These are phyloP conservation scores for Chalciporus sphaerocephalus DNA, from an alignment of 768 basidiomycete genomes.

Conservation along the genomic window DNA sequence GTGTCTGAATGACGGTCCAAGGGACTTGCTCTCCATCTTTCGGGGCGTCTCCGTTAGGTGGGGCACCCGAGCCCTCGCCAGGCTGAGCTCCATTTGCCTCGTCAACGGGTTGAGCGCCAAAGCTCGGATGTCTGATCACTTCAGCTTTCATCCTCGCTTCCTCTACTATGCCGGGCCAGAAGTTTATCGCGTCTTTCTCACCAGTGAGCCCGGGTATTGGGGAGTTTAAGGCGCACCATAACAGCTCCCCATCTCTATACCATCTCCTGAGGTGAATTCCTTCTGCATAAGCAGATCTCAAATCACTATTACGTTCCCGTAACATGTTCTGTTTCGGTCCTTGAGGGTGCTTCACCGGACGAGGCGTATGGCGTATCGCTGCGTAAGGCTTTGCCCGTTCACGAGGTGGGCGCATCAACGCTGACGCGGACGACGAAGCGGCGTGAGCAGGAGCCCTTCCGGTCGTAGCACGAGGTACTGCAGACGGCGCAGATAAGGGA, in stretches of 20 bases:
- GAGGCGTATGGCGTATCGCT: conserved; percentile 37
- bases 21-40: conserved; percentile 30
- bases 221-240: conserved; percentile 60
- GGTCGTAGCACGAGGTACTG: conserved; percentile 13
- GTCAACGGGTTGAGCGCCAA: neutral
- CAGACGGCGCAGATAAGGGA: conserved; percentile 29
- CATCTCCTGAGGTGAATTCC: conserved; percentile 49
- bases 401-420: conserved; percentile 11
- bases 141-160: conserved; percentile 49
- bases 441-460: conserved; percentile 7
- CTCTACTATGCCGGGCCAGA: conserved; percentile 73
- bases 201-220: conserved; percentile 43
- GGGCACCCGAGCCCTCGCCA: neutral
- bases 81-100: conserved; percentile 9
- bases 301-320: conserved; percentile 60
- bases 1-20: conserved; percentile 60
- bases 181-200: conserved; percentile 46
- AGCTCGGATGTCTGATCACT: conserved; percentile 31
- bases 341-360: conserved; percentile 29
- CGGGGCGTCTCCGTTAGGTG: conserved; percentile 10
- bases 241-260: conserved; percentile 65
- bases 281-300: conserved; percentile 51
- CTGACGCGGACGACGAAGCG: conserved; percentile 17
- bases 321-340: conserved; percentile 48
- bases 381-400: conserved; percentile 37